A percentile compares a stretch with the other conserved stretches of the same genome.
Conservation (phyloP, 345 rosid genomes). For the Pugionium cornutum region DNA sequence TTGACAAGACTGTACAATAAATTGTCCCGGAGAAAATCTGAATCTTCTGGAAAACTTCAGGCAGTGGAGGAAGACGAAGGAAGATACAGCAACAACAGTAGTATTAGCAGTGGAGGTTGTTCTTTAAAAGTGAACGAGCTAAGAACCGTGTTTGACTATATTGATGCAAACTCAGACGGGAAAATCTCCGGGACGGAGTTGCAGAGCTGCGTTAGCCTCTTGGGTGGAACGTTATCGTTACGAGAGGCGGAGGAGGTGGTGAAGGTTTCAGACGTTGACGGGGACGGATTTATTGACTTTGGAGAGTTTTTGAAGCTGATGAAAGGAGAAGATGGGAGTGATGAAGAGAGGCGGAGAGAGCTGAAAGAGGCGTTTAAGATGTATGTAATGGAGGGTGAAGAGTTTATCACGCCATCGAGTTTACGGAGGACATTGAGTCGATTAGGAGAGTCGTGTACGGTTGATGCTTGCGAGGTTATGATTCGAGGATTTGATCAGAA, state of each 20-base stretch:
- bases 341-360: constrained; percentile 45
- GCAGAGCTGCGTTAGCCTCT: too few relatives aligned
- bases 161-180: constrained; percentile 61
- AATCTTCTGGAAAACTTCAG: not conserved
- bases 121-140: constrained; percentile 34
- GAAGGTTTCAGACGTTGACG: constrained; percentile 49
- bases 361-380: constrained; percentile 56
- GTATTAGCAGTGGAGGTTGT: too few relatives aligned
- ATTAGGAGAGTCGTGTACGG: too few relatives aligned
- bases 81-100: too few relatives aligned
- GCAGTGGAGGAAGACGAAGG: constrained; percentile 13
- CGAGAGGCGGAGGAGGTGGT: constrained; percentile 56
- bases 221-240: constrained; percentile 46
- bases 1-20: constrained; percentile 33
- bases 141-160: constrained; percentile 48
- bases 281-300: constrained; percentile 58
- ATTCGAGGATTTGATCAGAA: too few relatives aligned
- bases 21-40: constrained; percentile 34
- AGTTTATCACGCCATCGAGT: too few relatives aligned
- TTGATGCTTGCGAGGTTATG: too few relatives aligned
- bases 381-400: too few relatives aligned
- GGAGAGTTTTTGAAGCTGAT: constrained; percentile 57
- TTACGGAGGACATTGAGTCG: too few relatives aligned
- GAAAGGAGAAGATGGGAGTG: constrained; percentile 38
- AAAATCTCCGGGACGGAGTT: too few relatives aligned